Percentiles rank a stretch among this genome's conserved stretches.
These are phyloP conservation scores for Curvularia eragrostidis DNA, from an alignment of 2,329 filamentous ascomycete genomes.

Conservation along the genomic window DNA sequence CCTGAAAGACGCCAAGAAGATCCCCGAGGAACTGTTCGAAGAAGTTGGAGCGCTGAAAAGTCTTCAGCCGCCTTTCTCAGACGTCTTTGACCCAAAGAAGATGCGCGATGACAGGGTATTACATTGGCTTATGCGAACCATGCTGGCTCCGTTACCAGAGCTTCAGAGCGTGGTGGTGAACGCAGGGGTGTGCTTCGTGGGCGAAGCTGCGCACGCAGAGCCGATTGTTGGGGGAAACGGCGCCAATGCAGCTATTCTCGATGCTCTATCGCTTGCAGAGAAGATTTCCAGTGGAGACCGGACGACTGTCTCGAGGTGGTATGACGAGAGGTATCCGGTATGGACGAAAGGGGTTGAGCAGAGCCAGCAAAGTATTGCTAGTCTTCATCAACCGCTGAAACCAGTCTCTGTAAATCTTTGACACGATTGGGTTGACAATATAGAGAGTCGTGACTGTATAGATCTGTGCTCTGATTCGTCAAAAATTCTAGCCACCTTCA, in stretches of 20 bases:
- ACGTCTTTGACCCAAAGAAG: constrained; percentile 41
- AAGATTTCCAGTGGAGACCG: background rate
- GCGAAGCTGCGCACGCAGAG: constrained; percentile 51
- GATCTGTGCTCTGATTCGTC: too few species aligned
- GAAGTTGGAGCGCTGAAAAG: constrained; percentile 39
- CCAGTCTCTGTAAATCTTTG: background rate
- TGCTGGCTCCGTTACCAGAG: constrained; percentile 25
- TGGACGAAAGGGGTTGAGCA: constrained; percentile 2
- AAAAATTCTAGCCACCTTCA: too few species aligned
- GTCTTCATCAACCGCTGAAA: background rate
- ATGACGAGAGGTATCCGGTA: background rate
- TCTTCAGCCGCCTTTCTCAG: constrained; percentile 40
- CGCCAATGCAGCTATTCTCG: constrained; percentile 51
- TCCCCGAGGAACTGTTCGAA: constrained; percentile 46
- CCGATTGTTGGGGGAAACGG: constrained; percentile 52
- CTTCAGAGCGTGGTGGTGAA: constrained; percentile 24
- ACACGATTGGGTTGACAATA: background rate
- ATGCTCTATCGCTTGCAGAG: constrained; percentile 44
- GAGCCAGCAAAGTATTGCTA: background rate
- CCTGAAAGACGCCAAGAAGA: constrained; percentile 39
- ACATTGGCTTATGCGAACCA: constrained; percentile 53
- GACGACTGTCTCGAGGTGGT: background rate
- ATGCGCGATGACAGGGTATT: constrained; percentile 47
- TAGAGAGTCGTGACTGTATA: too few species aligned
- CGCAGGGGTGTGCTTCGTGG: constrained; percentile 29